Evolutionary conservation across 805 yeast species (phyloP), one percentile per base, ranked within the genome.

Genomic region (Lipomyces japonicus): DNA sequence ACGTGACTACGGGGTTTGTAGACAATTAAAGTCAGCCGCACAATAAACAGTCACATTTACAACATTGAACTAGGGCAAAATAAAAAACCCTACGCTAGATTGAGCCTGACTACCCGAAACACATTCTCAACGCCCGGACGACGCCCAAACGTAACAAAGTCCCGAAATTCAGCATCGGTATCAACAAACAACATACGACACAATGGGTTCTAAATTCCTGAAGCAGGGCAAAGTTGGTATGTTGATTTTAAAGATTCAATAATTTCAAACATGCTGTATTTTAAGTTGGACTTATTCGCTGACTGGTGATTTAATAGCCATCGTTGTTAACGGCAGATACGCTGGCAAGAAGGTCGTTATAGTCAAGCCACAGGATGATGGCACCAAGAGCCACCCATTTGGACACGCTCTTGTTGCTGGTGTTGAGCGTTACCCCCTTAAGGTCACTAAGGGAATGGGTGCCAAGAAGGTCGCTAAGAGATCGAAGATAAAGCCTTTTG

Each of bases 271-370:
- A 28, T 28, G 10, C 14, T 28, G 32, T 28, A 10, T 10, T 28
- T 28, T 14, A 28, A 28, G 14, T 14, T 28, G 32, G 52, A 49
- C 12, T n/a, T 10, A 3, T 12, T 7, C 12, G 39, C 23, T 36
- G n/a, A 46, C 40, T 28, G n/a, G 22, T 12, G 37, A 26, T 16
- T 21, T 34, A 7, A 26, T 41, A 86, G 95, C 97, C 80, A 90
- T 93, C 79, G 90, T 93, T 75, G 95, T 90, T 77, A 91, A 97
- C 77, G 98, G 98, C 73, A 93, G 98, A 81, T 91, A 82, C 87
- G 98, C 98, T 75, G 98, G 98, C 82, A 91, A 90, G 86, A 93
- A 93, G 86, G 98, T 93, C 66, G 98, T 93, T 75, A 89, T 93
- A 73, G 90, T 93, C 74, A 89, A 87, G 78, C 93, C 96, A 67